phyloP scores from a whole-genome alignment of 768 basidiomycete species.

The Termitomyces sp. region DNA sequence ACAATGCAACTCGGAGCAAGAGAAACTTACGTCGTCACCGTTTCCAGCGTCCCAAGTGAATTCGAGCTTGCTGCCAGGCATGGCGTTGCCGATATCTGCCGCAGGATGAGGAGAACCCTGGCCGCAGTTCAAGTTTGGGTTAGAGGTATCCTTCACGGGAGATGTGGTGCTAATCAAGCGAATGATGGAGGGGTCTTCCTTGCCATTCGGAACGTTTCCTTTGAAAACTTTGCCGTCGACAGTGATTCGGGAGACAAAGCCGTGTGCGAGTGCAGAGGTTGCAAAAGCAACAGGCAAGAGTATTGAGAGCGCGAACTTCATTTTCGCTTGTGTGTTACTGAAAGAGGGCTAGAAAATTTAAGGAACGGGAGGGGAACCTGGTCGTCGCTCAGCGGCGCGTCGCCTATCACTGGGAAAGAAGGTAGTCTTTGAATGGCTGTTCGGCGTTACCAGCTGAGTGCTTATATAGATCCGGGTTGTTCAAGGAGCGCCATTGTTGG shows the following conservation, averaged over 20 bases:
- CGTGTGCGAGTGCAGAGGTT: constrained; percentile 38
- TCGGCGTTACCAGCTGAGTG: neutral
- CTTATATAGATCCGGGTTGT: neutral
- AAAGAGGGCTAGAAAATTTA: neutral
- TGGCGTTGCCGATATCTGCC: constrained; percentile 43
- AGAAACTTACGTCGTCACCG: constrained; percentile 20
- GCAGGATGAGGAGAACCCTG: constrained; percentile 40
- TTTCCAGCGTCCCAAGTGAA: constrained; percentile 3
- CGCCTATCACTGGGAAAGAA: neutral
- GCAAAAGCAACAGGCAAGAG: constrained; percentile 28
- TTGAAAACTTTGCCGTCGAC: constrained; percentile 32
- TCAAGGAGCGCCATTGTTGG: neutral
- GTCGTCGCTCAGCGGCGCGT: constrained; percentile 1
- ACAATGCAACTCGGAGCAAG: neutral
- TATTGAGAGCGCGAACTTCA: constrained; percentile 20
- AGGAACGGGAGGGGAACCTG: constrained; percentile 1
- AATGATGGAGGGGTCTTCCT: constrained; percentile 27
- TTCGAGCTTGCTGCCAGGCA: constrained; percentile 2
- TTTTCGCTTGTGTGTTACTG: neutral
- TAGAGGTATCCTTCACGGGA: constrained; percentile 50
- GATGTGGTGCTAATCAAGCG: constrained; percentile 30
- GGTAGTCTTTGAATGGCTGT: neutral
- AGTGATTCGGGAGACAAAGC: constrained; percentile 31
- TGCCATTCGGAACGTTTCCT: constrained; percentile 26
- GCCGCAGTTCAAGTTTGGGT: constrained; percentile 57